Base-by-base conservation (phyloP, 345 rosid species). In the Geranium rotundifolium region DNA sequence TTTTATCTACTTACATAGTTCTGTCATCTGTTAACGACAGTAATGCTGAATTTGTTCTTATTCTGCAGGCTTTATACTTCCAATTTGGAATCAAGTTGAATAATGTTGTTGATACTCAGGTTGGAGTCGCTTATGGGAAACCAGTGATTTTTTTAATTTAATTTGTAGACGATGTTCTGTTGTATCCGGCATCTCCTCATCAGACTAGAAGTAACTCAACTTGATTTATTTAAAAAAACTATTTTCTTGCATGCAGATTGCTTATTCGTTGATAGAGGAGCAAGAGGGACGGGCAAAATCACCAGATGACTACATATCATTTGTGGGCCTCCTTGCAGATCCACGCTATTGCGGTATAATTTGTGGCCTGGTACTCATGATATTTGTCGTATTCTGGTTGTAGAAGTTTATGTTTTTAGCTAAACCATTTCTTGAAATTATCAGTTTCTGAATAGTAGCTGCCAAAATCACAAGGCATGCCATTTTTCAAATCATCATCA, bases 241-340 rank as follows among this genome's bases (percentile, higher is more conserved):
- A 56, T 50, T 49, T 57, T 37, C 63, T 61, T 67, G 2, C 19
- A 12, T 58, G 74, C 73, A 92, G 96, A 89, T 92, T 83, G 97
- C 96, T 41, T 89, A 76, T 79, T 76, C 85, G 68, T 86, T 85
- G 64, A 74, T 92, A 65, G 93, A 89, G 80, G 97, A 92, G 75
- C 96, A 89, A 79, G 96, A 92, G 74, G 93, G 95, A 66, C 77
- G 74, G 65, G 72, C 63, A 61, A 83, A 82, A 72, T 69, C 70
- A 59, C 77, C 68, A 1, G 92, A 78, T 83, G 89, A 82, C 71
- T 83, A 85, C 79, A 92, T 92, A 78, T 92, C 98, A 41, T 89
- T 92, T 79, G 98, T 92, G 67, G 76, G 87, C 61, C 93, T 92
- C 63, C 96, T 92, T 58, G 98, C 96, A 31, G 98, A 92, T 82